Conservation (phyloP, 495 filamentous ascomycete genomes). For the Sporormia fimetaria region DNA sequence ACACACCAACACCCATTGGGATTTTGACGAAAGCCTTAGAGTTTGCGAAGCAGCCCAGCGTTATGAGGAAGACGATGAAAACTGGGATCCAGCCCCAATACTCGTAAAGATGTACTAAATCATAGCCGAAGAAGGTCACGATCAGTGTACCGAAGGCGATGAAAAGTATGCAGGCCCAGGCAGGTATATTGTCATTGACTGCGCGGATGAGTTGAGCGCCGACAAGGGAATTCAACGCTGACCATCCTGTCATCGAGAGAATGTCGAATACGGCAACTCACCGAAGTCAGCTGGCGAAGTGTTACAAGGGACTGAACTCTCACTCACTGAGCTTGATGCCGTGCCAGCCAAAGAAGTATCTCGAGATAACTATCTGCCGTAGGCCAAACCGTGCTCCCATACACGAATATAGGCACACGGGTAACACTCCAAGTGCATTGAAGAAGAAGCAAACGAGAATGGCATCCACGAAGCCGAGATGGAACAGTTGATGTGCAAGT, state of each 20-base stretch:
- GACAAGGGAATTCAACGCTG: constrained; percentile 55
- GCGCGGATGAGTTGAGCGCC: constrained; percentile 70
- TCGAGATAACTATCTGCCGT: constrained; percentile 72
- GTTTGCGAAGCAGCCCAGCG: constrained; percentile 61
- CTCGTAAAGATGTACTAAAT: constrained; percentile 70
- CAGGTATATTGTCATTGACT: constrained; percentile 43
- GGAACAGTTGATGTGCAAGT: constrained; percentile 54
- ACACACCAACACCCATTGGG: constrained; percentile 49
- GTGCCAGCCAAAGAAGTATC: constrained; percentile 49
- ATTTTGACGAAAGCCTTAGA: constrained; percentile 61
- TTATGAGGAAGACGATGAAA: constrained; percentile 66
- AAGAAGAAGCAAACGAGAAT: constrained; percentile 67
- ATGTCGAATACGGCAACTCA: constrained; percentile 64
- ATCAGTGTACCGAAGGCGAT: constrained; percentile 60
- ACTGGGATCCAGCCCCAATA: constrained; percentile 70
- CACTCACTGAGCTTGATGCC: constrained; percentile 22
- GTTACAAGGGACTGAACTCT: neutral
- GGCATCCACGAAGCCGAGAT: constrained; percentile 64
- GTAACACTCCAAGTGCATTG: constrained; percentile 62
- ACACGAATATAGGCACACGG: constrained; percentile 69
- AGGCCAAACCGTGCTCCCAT: constrained; percentile 70
- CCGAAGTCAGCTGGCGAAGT: neutral
- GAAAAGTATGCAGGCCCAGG: constrained; percentile 58
- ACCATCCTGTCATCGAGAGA: constrained; percentile 52
- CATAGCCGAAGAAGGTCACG: constrained; percentile 56